phyloP scores from a whole-genome alignment of 768 basidiomycete species.

The Guyanaporus albipodus region DNA sequence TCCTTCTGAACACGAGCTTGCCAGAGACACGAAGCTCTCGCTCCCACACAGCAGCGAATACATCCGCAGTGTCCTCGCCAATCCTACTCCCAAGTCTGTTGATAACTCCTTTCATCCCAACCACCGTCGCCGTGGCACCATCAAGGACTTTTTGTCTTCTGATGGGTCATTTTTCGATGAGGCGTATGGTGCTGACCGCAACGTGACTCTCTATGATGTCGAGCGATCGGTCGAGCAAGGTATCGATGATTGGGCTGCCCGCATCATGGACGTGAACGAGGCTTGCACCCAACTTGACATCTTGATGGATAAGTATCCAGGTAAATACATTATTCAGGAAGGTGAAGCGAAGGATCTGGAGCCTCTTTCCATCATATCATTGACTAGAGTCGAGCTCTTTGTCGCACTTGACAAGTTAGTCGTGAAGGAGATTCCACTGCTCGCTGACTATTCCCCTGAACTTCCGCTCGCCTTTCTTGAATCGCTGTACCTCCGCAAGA shows the following conservation, averaged over 20 bases:
- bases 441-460: background rate
- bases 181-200: conserved; percentile 5
- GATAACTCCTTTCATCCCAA: background rate
- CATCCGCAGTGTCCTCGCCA: conserved; percentile 10
- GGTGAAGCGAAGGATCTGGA: conserved; percentile 27
- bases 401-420: background rate
- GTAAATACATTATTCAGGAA: no score
- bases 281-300: conserved; percentile 17
- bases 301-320: conserved; percentile 27
- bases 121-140: conserved; percentile 3
- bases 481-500: background rate
- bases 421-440: background rate
- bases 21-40: conserved; percentile 31
- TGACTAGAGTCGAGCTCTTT: conserved; percentile 23
- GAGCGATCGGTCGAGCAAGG: conserved; percentile 30
- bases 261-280: background rate
- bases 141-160: conserved; percentile 15
- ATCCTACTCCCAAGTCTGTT: background rate
- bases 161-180: conserved; percentile 7
- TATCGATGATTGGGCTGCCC: conserved; percentile 32
- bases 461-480: background rate
- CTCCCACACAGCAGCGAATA: conserved; percentile 15
- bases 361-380: conserved; percentile 37
- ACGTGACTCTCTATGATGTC: conserved; percentile 34
- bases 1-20: background rate